These are phyloP conservation scores for Ceratocystis cacaofunesta DNA, from an alignment of 2,329 filamentous ascomycete species.

Conservation along the genomic window DNA sequence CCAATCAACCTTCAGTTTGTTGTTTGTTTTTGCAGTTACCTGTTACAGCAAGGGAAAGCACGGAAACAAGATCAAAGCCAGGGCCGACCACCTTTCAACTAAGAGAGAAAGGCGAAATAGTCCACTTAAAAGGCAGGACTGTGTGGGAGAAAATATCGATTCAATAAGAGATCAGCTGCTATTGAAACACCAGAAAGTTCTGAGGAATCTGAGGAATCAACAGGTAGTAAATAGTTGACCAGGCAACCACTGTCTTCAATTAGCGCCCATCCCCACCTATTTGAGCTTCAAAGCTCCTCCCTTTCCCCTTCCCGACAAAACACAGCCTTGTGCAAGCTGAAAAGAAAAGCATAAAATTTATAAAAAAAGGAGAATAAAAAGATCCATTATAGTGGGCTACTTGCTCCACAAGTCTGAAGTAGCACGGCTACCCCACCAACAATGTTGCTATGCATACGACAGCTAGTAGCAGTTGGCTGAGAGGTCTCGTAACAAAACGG, in stretches of 20 bases:
- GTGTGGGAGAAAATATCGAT: neutral
- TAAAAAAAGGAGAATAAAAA: neutral
- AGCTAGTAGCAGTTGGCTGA: neutral
- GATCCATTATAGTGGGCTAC: neutral
- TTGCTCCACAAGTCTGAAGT: constrained; percentile 1
- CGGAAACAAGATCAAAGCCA: neutral
- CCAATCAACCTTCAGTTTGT: constrained; percentile 1
- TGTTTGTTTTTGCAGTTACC: constrained; percentile 4
- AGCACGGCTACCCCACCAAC: constrained; percentile 2
- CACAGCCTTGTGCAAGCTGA: neutral
- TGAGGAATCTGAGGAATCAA: constrained; percentile 4
- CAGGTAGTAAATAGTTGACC: constrained; percentile 9
- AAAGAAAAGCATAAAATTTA: neutral
- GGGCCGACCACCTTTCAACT: neutral
- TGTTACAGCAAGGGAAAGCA: neutral
- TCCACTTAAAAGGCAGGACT: neutral
- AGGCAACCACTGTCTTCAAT: constrained; percentile 6
- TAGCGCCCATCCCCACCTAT: constrained; percentile 5
- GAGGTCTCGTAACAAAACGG: neutral
- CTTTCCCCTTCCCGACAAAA: neutral
- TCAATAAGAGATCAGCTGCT: neutral
- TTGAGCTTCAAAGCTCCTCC: constrained; percentile 5
- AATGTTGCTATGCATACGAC: constrained; percentile 16
- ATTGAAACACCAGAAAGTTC: constrained; percentile 5
- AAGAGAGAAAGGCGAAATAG: neutral